Evolutionary conservation across 2,329 filamentous ascomycete genomes (phyloP).

Genomic region (Aureobasidium musti): DNA sequence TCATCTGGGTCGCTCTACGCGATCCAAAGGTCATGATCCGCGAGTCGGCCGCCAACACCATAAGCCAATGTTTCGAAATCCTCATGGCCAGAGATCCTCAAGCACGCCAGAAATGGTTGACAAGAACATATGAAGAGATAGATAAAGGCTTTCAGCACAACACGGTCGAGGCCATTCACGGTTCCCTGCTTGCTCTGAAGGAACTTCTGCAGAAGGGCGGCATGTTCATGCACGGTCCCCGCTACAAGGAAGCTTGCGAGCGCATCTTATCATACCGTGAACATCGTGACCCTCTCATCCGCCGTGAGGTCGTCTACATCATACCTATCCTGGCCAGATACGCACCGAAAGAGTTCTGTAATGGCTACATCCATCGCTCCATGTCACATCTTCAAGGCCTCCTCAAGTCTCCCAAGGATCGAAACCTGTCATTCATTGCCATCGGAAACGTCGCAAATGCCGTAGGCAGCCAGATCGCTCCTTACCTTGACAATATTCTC

Average conservation of each 20-base stretch:
- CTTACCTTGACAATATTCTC: slow-evolving; percentile 91
- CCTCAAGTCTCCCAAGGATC: slow-evolving; percentile 91
- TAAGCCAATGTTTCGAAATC: slow-evolving; percentile 94
- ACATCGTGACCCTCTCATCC: slow-evolving; percentile 82
- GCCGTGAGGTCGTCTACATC: slow-evolving; percentile 84
- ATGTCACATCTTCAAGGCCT: slow-evolving; percentile 96
- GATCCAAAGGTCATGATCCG: slow-evolving; percentile 90
- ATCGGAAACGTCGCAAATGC: slow-evolving; percentile 97
- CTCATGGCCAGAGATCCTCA: slow-evolving; percentile 89
- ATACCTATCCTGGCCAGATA: slow-evolving; percentile 94
- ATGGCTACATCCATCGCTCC: slow-evolving; percentile 86
- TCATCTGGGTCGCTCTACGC: slow-evolving; percentile 91
- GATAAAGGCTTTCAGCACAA: slow-evolving; percentile 75
- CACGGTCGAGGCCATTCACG: slow-evolving; percentile 86
- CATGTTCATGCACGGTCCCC: slow-evolving; percentile 97
- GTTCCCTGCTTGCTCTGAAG: slow-evolving; percentile 88
- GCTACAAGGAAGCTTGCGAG: slow-evolving; percentile 86
- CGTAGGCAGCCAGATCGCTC: slow-evolving; percentile 90
- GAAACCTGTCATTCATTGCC: slow-evolving; percentile 90
- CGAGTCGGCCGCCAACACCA: slow-evolving; percentile 86
- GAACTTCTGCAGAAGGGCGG: slow-evolving; percentile 91
- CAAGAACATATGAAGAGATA: slow-evolving; percentile 85
- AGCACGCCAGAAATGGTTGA: slow-evolving; percentile 85
- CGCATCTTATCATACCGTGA: slow-evolving; percentile 92
- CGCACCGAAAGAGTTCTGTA: slow-evolving; percentile 84